Evolutionary conservation across 1,284 basidiomycete genomes (phyloP).

Genomic region (Mycena sp.): DNA sequence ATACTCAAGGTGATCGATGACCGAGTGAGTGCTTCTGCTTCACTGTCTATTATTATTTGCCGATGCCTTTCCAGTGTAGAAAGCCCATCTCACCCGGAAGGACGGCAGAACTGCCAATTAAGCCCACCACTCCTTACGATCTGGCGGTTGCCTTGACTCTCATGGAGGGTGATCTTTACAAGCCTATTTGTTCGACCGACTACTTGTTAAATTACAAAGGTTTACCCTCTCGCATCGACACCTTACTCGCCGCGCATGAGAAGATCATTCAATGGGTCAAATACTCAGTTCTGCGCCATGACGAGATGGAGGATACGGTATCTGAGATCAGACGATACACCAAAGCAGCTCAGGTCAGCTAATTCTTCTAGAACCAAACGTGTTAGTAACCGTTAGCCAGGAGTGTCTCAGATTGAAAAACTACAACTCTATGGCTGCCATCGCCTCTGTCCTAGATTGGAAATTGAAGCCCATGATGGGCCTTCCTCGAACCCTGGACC

Average conservation of each 20-base stretch:
- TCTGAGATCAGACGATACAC: not conserved
- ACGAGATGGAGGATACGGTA: not conserved
- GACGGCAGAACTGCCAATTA: too few species aligned
- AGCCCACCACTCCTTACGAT: not conserved
- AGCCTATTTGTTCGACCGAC: not conserved
- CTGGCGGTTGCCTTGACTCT: not conserved
- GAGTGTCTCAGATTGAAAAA: not conserved
- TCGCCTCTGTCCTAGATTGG: not conserved
- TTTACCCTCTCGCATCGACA: not conserved
- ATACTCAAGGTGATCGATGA: not conserved
- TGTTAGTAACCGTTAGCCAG: not conserved
- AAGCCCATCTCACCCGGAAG: too few species aligned
- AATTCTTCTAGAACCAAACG: not conserved
- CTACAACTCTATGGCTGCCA: constrained; percentile 1
- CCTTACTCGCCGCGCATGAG: not conserved
- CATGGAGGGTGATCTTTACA: not conserved
- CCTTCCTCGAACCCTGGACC: not conserved
- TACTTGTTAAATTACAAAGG: not conserved
- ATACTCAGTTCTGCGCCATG: not conserved
- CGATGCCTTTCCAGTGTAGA: too few species aligned
- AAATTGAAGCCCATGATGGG: not conserved
- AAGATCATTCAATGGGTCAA: not conserved
- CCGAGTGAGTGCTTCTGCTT: not conserved
- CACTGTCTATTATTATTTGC: too few species aligned
- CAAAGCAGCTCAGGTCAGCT: not conserved